These are phyloP conservation scores for Neurospora intermedia DNA, from an alignment of 495 filamentous ascomycete genomes.

Conservation along the genomic window DNA sequence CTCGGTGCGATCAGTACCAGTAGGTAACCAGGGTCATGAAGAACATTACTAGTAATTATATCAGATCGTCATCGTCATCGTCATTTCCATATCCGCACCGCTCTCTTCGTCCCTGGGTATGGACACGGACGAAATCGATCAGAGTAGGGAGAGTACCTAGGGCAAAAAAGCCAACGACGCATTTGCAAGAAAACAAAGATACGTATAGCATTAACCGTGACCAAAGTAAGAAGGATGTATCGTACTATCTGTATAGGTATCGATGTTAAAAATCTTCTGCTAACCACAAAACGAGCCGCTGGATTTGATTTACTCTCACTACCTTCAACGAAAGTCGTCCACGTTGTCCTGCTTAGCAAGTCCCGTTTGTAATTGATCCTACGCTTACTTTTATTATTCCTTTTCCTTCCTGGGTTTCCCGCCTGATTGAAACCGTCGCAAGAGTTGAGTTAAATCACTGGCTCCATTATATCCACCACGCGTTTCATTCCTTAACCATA, in stretches of 20 bases:
- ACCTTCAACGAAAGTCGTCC: background rate
- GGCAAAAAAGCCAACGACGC: background rate
- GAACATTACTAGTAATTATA: background rate
- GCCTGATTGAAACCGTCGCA: background rate
- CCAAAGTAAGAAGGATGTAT: background rate
- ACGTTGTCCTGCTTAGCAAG: background rate
- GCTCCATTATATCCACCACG: background rate
- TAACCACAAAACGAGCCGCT: background rate
- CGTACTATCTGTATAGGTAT: background rate
- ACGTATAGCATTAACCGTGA: background rate
- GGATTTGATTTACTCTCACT: background rate
- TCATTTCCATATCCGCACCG: background rate
- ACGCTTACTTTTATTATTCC: background rate
- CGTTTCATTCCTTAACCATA: background rate
- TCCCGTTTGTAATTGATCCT: background rate
- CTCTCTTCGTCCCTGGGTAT: background rate
- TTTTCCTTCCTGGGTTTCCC: background rate
- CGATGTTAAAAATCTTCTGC: background rate
- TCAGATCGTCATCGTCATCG: background rate
- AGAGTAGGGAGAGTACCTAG: background rate
- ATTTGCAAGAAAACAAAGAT: background rate
- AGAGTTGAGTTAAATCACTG: background rate
- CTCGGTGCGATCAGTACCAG: background rate
- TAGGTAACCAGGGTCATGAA: background rate
- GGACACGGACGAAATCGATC: background rate